These are phyloP conservation scores for Geranomyces variabilis DNA, from an alignment of 192 early-diverging fungal genomes.

Conservation along the genomic window DNA sequence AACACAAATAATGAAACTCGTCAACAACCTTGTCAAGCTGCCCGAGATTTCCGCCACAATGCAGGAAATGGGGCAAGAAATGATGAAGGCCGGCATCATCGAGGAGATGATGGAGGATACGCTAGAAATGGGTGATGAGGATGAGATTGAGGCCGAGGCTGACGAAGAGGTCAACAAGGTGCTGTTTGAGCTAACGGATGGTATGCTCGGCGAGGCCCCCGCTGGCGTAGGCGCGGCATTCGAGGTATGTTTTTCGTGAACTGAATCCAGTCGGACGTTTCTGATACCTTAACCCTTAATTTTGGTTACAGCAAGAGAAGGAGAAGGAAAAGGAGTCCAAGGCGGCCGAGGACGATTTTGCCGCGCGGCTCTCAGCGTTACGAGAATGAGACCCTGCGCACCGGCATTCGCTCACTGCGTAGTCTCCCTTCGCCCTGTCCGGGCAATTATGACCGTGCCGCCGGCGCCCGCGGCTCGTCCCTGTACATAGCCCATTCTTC, in stretches of 20 bases:
- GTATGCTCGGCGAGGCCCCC: constrained; percentile 60
- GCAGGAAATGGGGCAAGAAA: constrained; percentile 93
- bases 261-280: background rate
- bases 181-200: constrained; percentile 86
- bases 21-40: constrained; percentile 84
- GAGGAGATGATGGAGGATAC: constrained; percentile 94
- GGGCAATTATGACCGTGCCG: background rate
- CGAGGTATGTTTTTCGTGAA: constrained; percentile 47
- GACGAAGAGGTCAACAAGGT: constrained; percentile 93
- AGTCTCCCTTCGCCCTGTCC: background rate
- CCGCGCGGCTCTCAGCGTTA: constrained; percentile 79
- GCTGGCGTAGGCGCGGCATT: constrained; percentile 61
- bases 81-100: constrained; percentile 97
- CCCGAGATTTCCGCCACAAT: constrained; percentile 83
- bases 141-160: constrained; percentile 90
- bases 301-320: constrained; percentile 36
- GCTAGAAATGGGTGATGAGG: constrained; percentile 85
- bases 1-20: constrained; percentile 86
- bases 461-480: background rate
- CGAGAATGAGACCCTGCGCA: constrained; percentile 51
- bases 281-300: background rate
- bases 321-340: constrained; percentile 39
- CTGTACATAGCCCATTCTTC: background rate
- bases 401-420: background rate
- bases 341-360: constrained; percentile 78